These are phyloP conservation scores for Plectosphaerella cucumerina DNA, from an alignment of 2,329 filamentous ascomycete species.

Conservation along the genomic window DNA sequence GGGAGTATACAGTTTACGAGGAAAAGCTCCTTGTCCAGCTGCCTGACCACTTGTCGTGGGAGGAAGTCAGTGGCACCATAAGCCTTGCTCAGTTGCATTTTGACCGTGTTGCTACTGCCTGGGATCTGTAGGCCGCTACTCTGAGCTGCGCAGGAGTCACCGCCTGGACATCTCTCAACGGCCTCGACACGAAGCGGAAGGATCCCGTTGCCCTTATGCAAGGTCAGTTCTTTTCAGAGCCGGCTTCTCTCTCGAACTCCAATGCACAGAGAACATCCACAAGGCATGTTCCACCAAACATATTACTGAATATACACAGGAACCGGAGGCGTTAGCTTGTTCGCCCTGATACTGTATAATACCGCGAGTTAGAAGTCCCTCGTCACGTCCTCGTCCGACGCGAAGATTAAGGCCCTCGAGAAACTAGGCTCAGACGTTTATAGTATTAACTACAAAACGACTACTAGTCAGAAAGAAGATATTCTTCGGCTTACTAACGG, in stretches of 20 bases:
- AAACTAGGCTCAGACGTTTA: constrained; percentile 12
- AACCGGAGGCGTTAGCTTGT: constrained; percentile 22
- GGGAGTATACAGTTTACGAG: constrained; percentile 16
- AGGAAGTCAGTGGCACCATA: constrained; percentile 18
- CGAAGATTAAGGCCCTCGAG: constrained; percentile 18
- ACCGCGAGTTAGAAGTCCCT: constrained; percentile 17
- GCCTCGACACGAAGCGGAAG: neutral
- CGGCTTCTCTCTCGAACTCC: no score
- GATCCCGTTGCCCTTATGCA: constrained; percentile 3
- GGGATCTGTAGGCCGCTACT: constrained; percentile 14
- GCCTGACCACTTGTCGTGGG: constrained; percentile 16
- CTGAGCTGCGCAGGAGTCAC: constrained; percentile 16
- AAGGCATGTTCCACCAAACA: neutral
- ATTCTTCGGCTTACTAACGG: constrained; percentile 15
- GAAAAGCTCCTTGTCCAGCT: constrained; percentile 13
- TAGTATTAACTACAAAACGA: constrained; percentile 19
- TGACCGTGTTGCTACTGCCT: no score
- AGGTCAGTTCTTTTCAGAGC: neutral
- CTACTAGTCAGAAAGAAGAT: constrained; percentile 12
- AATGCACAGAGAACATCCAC: no score
- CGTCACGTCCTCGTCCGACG: constrained; percentile 22
- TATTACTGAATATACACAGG: constrained; percentile 7
- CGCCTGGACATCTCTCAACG: constrained; percentile 16
- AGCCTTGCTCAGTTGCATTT: no score
- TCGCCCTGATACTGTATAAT: constrained; percentile 17